phyloP scores from a whole-genome alignment of 805 yeast species.

The Cyberlindnera galapagoensis region DNA sequence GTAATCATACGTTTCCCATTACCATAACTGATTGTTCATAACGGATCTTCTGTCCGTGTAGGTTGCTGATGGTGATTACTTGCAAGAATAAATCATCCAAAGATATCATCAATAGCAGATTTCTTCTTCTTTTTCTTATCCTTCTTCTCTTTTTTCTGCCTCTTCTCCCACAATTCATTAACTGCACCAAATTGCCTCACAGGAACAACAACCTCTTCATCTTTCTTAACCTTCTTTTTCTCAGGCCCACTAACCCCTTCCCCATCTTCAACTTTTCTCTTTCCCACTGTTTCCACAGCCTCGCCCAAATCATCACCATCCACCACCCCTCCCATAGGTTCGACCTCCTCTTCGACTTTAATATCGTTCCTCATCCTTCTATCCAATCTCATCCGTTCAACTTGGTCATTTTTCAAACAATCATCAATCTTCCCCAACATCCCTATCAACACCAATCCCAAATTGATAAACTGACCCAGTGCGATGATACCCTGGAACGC shows the following conservation, averaged over 20 bases:
- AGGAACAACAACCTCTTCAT: slow-evolving; percentile 6
- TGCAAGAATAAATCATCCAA: slow-evolving; percentile 37
- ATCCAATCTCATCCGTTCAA: too few relatives aligned
- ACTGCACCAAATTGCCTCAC: too few relatives aligned
- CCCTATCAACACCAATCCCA: slow-evolving; percentile 69
- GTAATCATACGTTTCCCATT: too few relatives aligned
- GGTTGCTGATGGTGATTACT: too few relatives aligned
- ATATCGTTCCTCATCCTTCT: too few relatives aligned
- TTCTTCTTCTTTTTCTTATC: slow-evolving; percentile 41
- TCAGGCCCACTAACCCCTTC: background rate
- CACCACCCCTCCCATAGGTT: too few relatives aligned
- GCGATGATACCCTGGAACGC: slow-evolving; percentile 63
- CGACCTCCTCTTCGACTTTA: too few relatives aligned
- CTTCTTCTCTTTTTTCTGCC: slow-evolving; percentile 11
- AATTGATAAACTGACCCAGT: slow-evolving; percentile 67
- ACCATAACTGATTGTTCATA: too few relatives aligned
- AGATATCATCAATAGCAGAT: slow-evolving; percentile 69
- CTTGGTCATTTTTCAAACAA: slow-evolving; percentile 11
- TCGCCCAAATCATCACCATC: slow-evolving; percentile 32
- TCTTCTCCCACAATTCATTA: slow-evolving; percentile 2
- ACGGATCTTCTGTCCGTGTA: too few relatives aligned
- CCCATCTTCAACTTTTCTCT: background rate
- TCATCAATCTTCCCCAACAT: slow-evolving; percentile 38
- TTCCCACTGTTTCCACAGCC: slow-evolving; percentile 8
- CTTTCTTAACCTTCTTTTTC: slow-evolving; percentile 9